Percentiles rank a stretch among this genome's conserved stretches.
Evolutionary conservation across 106 monocot genomes (phyloP).

Genomic region (Allium cepa): DNA sequence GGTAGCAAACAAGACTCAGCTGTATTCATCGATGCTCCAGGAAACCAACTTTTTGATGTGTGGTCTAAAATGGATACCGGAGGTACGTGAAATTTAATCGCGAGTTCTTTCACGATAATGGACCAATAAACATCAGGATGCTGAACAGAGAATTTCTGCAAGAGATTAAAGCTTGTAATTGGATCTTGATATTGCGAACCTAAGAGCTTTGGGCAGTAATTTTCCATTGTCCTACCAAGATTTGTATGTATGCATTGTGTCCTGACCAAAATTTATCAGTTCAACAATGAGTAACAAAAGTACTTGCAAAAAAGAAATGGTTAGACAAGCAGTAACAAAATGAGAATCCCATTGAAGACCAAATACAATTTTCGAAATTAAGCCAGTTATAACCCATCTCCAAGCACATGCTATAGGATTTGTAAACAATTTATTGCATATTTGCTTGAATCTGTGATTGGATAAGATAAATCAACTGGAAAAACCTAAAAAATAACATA

Average conservation of each 20-base stretch:
- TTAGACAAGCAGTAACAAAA: not conserved
- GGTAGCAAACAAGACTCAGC: conserved; percentile 85
- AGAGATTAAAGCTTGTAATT: conserved; percentile 58
- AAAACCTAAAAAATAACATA: not conserved
- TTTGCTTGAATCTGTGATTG: not conserved
- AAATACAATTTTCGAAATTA: not conserved
- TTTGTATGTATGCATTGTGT: conserved; percentile 41
- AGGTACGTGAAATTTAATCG: conserved; percentile 45
- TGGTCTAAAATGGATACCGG: conserved; percentile 65
- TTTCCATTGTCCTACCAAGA: conserved; percentile 70
- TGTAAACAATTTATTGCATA: not conserved
- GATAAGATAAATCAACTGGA: not conserved
- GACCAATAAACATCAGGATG: conserved; percentile 75
- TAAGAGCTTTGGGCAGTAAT: conserved; percentile 51
- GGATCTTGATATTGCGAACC: conserved; percentile 76
- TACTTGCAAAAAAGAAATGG: not conserved
- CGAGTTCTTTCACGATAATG: conserved; percentile 68
- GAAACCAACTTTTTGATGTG: conserved; percentile 63
- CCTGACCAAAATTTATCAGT: conserved; percentile 18
- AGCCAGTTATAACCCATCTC: too few species aligned
- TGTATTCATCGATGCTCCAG: conserved; percentile 67
- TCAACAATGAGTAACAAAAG: not conserved
- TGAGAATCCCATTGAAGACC: not conserved
- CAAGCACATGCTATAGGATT: not conserved
- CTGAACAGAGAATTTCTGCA: conserved; percentile 60